Base-by-base conservation (phyloP, 768 basidiomycete species). In the Chalciporus chontae region DNA sequence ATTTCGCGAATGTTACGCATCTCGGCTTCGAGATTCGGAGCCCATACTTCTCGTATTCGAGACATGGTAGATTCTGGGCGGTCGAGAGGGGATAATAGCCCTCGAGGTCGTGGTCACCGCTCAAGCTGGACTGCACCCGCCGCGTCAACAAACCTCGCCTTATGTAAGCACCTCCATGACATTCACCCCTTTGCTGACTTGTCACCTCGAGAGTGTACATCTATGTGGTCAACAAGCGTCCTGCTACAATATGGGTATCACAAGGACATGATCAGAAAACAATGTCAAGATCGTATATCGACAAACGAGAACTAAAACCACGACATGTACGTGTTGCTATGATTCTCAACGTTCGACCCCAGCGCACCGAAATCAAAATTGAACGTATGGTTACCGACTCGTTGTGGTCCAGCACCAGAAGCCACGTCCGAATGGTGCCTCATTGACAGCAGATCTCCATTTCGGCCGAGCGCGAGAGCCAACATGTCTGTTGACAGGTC, bases 11-110 rank as follows among this genome's bases (percentile, higher is more conserved):
- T 85, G 58, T 81, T 83, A 10, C 81, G 82, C 83, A 99, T 94
- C 74, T 98, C 96, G 34, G 77, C 73, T 55, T 97, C 94, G 54
- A 99, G 84, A 70, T 94, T 96, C 32, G 84, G 85, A 2, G 83
- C 81, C 94, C 95, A 99, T 61, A 99, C 95, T 62, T 99, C 93
- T 60, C 85, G 81, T 81, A 94, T 94, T 69, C 85, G 83, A 55
- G 85, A 78, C 85, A 89, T 87, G 47, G 48, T 40, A n/a, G 13
- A 21, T 41, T 48, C 47, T 41, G 21, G 34, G 45, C 24, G 43
- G 48, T 29, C 43, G 48, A 37, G 32, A 38, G 40, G 45, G 39
- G 6, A 8, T 40, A 17, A 9, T 53, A 18, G 26, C 48, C 51
- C 43, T 45, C 40, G 24, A 31, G 26, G 57, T 59, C 50, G 58